Conservation (phyloP, 2,329 filamentous ascomycete species). For the Colletotrichum sp. region DNA sequence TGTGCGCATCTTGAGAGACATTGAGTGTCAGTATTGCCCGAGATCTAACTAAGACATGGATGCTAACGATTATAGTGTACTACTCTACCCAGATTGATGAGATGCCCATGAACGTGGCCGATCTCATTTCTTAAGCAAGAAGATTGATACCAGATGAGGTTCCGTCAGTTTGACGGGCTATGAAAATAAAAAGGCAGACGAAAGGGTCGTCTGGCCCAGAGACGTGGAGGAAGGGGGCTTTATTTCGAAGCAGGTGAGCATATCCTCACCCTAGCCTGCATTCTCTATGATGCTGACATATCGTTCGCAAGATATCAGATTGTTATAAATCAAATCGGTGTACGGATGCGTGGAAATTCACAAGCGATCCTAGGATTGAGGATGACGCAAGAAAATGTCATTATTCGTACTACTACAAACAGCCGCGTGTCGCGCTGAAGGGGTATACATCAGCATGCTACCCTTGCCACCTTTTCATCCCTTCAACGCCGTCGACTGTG, state of each 20-base stretch:
- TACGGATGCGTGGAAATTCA: background rate
- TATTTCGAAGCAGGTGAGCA: constrained; percentile 13
- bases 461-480: background rate
- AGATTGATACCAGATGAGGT: background rate
- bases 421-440: constrained; percentile 3
- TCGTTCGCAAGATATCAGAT: background rate
- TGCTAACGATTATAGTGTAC: constrained; percentile 68
- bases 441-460: constrained; percentile 9
- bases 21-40: constrained; percentile 73
- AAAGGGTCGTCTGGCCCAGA: constrained; percentile 5
- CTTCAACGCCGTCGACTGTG: background rate
- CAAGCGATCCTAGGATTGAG: background rate
- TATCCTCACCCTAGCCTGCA: background rate
- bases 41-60: background rate
- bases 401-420: constrained; percentile 15
- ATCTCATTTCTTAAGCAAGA: constrained; percentile 54
- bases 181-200: background rate
- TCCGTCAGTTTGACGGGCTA: background rate
- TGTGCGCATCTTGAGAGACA: constrained; percentile 95
- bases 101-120: constrained; percentile 95
- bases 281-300: background rate
- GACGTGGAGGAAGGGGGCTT: constrained; percentile 24
- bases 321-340: background rate
- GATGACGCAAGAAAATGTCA: background rate
- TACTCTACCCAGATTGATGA: constrained; percentile 98